These are phyloP conservation scores for Fraxinus albicans DNA, from an alignment of 305 asterid genomes.

Conservation along the genomic window DNA sequence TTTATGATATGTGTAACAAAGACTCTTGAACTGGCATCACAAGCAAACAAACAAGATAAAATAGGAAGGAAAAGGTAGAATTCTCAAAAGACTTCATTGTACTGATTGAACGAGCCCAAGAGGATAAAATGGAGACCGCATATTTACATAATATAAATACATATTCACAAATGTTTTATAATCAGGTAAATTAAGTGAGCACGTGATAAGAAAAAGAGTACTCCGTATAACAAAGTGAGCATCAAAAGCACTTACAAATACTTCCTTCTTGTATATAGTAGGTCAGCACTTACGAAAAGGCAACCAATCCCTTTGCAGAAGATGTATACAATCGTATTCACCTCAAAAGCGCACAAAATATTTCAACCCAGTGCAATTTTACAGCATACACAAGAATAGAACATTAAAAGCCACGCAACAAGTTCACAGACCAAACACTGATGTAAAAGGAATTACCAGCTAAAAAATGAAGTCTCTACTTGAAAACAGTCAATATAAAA, in stretches of 20 bases:
- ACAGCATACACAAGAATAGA: background rate
- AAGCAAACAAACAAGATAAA: background rate
- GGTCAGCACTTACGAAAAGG: background rate
- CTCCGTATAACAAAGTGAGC: background rate
- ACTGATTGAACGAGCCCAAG: background rate
- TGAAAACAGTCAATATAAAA: background rate
- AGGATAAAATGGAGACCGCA: background rate
- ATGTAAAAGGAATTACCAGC: background rate
- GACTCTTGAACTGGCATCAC: background rate
- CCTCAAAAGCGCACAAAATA: background rate
- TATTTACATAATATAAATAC: background rate
- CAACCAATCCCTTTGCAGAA: background rate
- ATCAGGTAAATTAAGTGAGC: background rate
- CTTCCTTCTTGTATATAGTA: background rate
- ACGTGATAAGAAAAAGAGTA: background rate
- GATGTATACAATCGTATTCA: background rate
- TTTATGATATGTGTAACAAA: background rate
- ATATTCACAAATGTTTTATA: background rate
- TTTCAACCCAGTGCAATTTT: conserved; percentile 1
- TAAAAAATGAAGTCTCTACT: background rate
- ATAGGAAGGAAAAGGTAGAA: background rate
- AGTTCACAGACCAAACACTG: background rate
- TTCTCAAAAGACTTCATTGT: background rate
- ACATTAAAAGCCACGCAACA: background rate
- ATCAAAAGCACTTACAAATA: background rate